Percentiles rank a stretch among this genome's conserved stretches.
Evolutionary conservation across 768 basidiomycete genomes (phyloP).

Genomic region (Psilocybe cyanescens): DNA sequence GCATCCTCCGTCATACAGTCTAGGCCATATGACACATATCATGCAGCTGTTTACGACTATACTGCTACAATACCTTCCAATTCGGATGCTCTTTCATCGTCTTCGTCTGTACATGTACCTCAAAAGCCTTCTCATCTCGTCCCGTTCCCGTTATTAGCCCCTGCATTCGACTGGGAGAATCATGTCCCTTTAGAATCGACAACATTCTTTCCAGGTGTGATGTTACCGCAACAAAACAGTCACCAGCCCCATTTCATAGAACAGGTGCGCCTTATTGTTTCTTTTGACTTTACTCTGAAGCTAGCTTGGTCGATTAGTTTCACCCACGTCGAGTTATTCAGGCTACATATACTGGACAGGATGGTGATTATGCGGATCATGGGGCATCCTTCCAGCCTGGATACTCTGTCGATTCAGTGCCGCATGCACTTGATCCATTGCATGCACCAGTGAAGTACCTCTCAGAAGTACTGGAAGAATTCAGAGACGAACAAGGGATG

Average conservation of each 20-base stretch:
- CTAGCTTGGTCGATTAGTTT: no score
- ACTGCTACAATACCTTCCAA: no score
- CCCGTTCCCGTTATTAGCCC: constrained; percentile 7
- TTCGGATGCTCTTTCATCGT: neutral
- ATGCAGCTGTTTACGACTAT: neutral
- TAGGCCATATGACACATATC: neutral
- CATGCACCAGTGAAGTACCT: neutral
- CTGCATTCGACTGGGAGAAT: constrained; percentile 17
- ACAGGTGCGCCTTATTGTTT: neutral
- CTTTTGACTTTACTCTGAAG: no score
- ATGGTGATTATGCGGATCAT: no score
- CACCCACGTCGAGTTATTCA: no score
- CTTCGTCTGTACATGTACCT: neutral
- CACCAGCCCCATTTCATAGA: neutral
- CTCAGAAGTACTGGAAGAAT: neutral
- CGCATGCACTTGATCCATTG: neutral
- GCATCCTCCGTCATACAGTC: neutral
- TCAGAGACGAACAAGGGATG: constrained; percentile 20
- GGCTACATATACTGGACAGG: no score
- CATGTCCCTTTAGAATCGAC: constrained; percentile 2
- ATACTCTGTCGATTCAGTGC: neutral
- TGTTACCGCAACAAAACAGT: no score
- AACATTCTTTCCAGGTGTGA: neutral
- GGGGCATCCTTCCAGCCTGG: no score
- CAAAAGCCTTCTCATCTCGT: neutral